A percentile compares a stretch with the other conserved stretches of the same genome.
phyloP scores from a whole-genome alignment of 106 monocot genomes.

The Platanthera zijinensis region DNA sequence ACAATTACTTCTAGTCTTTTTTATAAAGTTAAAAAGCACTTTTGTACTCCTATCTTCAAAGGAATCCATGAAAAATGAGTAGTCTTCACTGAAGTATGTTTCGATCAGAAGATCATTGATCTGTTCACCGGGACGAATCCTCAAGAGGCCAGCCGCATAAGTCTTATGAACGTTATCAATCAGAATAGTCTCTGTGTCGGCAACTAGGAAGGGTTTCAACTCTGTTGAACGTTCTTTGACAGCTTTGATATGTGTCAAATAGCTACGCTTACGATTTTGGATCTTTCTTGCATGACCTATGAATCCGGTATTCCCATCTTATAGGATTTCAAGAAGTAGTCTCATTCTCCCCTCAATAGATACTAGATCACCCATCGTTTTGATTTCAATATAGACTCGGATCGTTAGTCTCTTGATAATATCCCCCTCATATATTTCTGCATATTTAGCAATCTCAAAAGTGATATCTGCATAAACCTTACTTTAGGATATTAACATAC shows the following conservation, averaged over 20 bases:
- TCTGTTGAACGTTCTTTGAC: background rate
- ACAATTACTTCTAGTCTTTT: background rate
- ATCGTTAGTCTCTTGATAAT: too few relatives aligned
- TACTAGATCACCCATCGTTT: too few relatives aligned
- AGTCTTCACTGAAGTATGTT: background rate
- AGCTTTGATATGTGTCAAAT: background rate
- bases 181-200: constrained; percentile 1
- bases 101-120: background rate
- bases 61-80: background rate
- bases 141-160: constrained; percentile 3
- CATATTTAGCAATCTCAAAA: too few relatives aligned
- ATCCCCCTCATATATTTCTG: too few relatives aligned
- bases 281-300: constrained; percentile 1
- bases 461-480: too few relatives aligned
- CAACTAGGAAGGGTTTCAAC: background rate
- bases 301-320: too few relatives aligned
- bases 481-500: too few relatives aligned
- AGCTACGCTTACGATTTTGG: background rate
- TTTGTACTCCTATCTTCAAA: constrained; percentile 9
- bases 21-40: background rate
- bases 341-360: too few relatives aligned
- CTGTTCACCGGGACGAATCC: background rate
- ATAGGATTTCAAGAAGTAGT: too few relatives aligned
- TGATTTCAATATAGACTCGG: too few relatives aligned
- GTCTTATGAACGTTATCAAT: background rate